These are phyloP conservation scores for Fusarium longipes DNA, from an alignment of 2,329 filamentous ascomycete species.

Conservation along the genomic window DNA sequence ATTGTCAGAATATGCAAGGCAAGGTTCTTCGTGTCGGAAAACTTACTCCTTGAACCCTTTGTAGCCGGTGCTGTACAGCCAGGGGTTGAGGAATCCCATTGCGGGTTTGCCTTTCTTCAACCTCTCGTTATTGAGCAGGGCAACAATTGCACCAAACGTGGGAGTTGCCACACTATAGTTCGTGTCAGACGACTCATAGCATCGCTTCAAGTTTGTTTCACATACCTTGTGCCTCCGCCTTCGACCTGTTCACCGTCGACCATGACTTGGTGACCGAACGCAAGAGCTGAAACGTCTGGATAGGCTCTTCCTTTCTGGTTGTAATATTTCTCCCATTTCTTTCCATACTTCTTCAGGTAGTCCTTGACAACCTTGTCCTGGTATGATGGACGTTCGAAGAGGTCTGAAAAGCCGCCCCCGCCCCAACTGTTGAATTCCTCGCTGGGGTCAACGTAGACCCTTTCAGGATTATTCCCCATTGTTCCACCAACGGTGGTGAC, in stretches of 20 bases:
- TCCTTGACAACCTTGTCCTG: conserved; percentile 59
- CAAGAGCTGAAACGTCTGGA: conserved; percentile 71
- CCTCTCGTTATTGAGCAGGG: conserved; percentile 72
- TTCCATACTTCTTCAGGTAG: conserved; percentile 58
- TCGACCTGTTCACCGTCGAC: conserved; percentile 44
- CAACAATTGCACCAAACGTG: conserved; percentile 70
- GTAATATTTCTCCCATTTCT: conserved; percentile 61
- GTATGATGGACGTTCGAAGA: conserved; percentile 58
- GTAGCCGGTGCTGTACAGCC: conserved; percentile 60
- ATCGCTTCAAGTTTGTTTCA: not conserved
- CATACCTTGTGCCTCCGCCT: conserved; percentile 52
- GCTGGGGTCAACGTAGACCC: conserved; percentile 64
- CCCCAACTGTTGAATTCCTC: conserved; percentile 54
- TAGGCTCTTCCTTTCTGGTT: conserved; percentile 65
- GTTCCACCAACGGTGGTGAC: conserved; percentile 73
- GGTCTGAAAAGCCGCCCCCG: conserved; percentile 62
- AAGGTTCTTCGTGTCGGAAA: fast-evolving
- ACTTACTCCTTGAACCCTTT: conserved; percentile 53
- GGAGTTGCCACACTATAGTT: conserved; percentile 66
- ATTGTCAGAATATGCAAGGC: not conserved
- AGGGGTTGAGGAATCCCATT: conserved; percentile 72
- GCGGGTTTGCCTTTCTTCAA: conserved; percentile 63
- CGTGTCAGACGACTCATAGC: not conserved
- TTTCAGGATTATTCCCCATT: conserved; percentile 61
- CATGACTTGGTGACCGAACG: conserved; percentile 49